Percentiles rank a stretch among this genome's conserved stretches.
Conservation (phyloP, 2,329 filamentous ascomycete species). For the Diaporthe sp. region DNA sequence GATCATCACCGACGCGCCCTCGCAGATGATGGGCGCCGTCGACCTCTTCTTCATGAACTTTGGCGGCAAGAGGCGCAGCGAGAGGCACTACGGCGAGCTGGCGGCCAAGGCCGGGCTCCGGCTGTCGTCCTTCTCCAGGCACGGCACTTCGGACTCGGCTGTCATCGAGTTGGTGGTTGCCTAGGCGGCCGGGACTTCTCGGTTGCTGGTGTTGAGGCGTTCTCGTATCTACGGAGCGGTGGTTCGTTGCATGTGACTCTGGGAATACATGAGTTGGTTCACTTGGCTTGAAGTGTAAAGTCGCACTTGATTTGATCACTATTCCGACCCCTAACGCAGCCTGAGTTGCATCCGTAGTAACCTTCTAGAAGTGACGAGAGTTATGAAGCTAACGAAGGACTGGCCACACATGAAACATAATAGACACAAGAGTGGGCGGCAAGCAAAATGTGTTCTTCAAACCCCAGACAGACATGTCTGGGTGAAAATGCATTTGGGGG, state of each 20-base stretch:
- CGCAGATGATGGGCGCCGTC: slow-evolving; percentile 41
- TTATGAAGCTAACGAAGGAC: too few species aligned
- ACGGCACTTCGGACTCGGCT: not conserved
- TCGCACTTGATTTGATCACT: not conserved
- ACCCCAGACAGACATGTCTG: not conserved
- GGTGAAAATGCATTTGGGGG: slow-evolving; percentile 23
- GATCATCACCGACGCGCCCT: slow-evolving; percentile 40
- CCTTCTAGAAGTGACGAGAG: not conserved
- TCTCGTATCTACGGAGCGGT: not conserved
- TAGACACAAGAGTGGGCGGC: not conserved
- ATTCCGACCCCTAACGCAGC: not conserved
- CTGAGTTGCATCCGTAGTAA: too few species aligned
- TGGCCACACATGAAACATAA: not conserved
- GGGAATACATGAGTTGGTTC: too few species aligned
- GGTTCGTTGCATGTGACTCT: not conserved
- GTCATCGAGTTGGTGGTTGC: slow-evolving; percentile 24
- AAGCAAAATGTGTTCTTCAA: not conserved
- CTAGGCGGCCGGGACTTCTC: not conserved
- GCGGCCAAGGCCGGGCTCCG: slow-evolving; percentile 4
- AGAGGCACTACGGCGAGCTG: slow-evolving; percentile 32
- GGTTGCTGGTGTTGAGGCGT: not conserved
- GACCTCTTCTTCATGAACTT: slow-evolving; percentile 45
- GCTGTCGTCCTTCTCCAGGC: slow-evolving; percentile 20
- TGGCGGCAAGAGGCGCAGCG: slow-evolving; percentile 44
- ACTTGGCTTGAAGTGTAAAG: not conserved